Conservation (phyloP, 768 basidiomycete species). For the Auriscalpium microsporum region DNA sequence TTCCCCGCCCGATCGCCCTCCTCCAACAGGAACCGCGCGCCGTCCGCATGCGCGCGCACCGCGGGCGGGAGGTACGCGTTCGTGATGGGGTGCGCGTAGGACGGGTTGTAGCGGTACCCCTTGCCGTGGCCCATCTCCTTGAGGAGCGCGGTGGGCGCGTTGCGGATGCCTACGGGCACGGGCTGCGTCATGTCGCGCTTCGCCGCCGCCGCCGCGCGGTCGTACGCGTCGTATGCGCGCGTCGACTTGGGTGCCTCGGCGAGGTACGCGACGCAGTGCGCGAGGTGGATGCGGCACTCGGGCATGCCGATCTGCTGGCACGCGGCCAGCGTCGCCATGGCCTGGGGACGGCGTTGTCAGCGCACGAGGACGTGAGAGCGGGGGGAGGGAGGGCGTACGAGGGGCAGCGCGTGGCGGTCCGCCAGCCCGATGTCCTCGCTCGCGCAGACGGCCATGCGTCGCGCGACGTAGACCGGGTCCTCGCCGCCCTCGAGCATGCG, state of each 20-base stretch:
- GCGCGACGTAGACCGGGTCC: slow-evolving; percentile 69
- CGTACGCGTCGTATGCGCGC: slow-evolving; percentile 71
- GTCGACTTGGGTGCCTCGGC: slow-evolving; percentile 80
- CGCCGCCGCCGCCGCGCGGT: slow-evolving; percentile 54
- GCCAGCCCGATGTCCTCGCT: slow-evolving; percentile 84
- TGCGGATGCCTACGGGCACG: slow-evolving; percentile 67
- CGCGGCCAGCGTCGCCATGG: slow-evolving; percentile 52
- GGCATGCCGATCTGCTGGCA: slow-evolving; percentile 75
- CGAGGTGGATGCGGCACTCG: slow-evolving; percentile 70
- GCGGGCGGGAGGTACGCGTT: slow-evolving; percentile 43
- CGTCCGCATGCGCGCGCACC: slow-evolving; percentile 18
- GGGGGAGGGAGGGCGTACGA: slow-evolving; percentile 37
- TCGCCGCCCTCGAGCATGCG: slow-evolving; percentile 76
- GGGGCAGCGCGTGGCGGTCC: slow-evolving; percentile 65
- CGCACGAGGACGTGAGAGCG: slow-evolving; percentile 1
- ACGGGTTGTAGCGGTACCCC: slow-evolving; percentile 44
- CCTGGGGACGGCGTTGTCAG: slow-evolving; percentile 30
- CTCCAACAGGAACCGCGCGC: slow-evolving; percentile 28
- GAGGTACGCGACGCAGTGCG: slow-evolving; percentile 70
- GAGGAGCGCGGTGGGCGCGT: slow-evolving; percentile 63
- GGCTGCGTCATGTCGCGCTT: slow-evolving; percentile 41
- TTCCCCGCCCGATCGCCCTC: slow-evolving; percentile 33
- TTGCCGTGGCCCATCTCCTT: slow-evolving; percentile 41
- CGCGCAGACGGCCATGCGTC: slow-evolving; percentile 70
- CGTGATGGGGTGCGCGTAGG: slow-evolving; percentile 43